Base-by-base conservation (phyloP, 2,329 filamentous ascomycete species). In the Incumbomyces delicatus region DNA sequence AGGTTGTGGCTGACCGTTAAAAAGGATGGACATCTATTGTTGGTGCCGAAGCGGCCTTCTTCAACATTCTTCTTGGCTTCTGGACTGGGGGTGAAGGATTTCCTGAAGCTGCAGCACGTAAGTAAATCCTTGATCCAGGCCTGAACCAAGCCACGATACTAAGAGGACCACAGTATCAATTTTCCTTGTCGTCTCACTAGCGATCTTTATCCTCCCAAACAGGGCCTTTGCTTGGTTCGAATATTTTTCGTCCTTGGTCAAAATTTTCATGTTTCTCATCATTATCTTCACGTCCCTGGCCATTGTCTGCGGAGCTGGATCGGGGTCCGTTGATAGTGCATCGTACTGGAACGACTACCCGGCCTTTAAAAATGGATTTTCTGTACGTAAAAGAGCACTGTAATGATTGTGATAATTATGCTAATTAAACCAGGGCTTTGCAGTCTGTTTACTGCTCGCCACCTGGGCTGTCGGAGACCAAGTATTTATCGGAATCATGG, bases 251-350 rank as follows among this genome's bases (percentile, higher is more conserved):
- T 63, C 63, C 0, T 42, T 65, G 11, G 54, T 67, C 45, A 69
- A 69, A 46, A 62, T 68, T 16, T 35, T 66, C 6, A 49, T 60
- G 10, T 61, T 68, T 43, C 41, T 69, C 12, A 57, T 67, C 14
- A 55, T 67, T 43, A 61, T 66, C 32, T 50, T 66, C 16, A 46
- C 62, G n/a, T 59, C 57, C 0, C 52, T 69, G 13, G 63, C 67
- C 14, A 58, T 70, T 37, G 60, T 67, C 27, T 48, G 57, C 8
- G 68, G 67, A 8, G 68, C 68, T 31, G 68, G 66, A 1, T 62
- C 66, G 2, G 60, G 63, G 29, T 58, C 57, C 3, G 56, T 60
- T 37, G 60, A 60, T 37, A 54, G 54, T 52, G 63, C 60, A 46
- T 57, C 51, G 32, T 62, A 56, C 35, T 61, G 65, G 66, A 53